phyloP scores from a whole-genome alignment of 768 basidiomycete species.

The Lentinula edodes region DNA sequence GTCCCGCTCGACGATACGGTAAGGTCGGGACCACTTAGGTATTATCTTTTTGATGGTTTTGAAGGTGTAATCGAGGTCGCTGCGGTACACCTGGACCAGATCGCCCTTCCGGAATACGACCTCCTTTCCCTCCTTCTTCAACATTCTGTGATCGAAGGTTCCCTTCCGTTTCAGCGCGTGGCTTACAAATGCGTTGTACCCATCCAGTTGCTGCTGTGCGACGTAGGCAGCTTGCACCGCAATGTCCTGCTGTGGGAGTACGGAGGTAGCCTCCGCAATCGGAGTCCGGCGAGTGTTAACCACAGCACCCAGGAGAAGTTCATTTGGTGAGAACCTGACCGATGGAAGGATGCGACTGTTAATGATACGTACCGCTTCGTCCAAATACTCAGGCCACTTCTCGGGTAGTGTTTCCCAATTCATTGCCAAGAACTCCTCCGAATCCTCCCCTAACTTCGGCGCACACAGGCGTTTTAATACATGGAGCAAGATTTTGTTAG shows the following conservation, averaged over 20 bases:
- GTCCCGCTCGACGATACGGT: slow-evolving; percentile 8
- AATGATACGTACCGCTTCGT: too few relatives aligned
- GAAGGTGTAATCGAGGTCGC: slow-evolving; percentile 16
- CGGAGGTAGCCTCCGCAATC: background rate
- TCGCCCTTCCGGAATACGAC: slow-evolving; percentile 19
- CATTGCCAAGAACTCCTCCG: background rate
- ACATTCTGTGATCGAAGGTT: slow-evolving; percentile 19
- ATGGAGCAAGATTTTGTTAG: slow-evolving; percentile 6
- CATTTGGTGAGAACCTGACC: background rate
- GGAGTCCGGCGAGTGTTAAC: background rate
- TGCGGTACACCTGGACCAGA: slow-evolving; percentile 27
- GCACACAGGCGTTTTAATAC: background rate
- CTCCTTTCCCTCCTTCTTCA: too few relatives aligned
- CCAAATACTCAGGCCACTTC: background rate
- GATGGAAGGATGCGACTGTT: too few relatives aligned
- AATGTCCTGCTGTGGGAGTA: background rate
- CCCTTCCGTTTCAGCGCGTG: slow-evolving; percentile 20
- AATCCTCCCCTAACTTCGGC: background rate
- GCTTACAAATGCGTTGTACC: slow-evolving; percentile 8
- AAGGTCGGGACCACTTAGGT: too few relatives aligned
- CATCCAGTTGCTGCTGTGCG: slow-evolving; percentile 15
- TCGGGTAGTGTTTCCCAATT: background rate
- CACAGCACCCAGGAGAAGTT: background rate
- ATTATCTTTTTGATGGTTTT: too few relatives aligned
- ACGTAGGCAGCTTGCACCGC: slow-evolving; percentile 13